These are phyloP conservation scores for Pseudogymnoascus sp. DNA, from an alignment of 2,329 filamentous ascomycete genomes.

Conservation along the genomic window DNA sequence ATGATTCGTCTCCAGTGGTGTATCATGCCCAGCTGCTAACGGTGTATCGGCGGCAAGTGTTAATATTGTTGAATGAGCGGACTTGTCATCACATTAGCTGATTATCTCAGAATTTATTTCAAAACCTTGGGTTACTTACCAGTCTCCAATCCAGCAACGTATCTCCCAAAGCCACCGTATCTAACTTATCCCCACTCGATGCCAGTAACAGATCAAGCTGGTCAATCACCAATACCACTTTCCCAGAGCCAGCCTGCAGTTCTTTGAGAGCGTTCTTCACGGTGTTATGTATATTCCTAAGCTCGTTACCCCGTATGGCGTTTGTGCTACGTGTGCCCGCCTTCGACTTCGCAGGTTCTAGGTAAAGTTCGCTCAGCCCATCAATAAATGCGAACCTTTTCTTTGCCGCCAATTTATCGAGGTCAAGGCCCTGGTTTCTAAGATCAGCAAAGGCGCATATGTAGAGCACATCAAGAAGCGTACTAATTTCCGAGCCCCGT, in stretches of 20 bases:
- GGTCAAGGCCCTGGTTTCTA: slow-evolving; percentile 56
- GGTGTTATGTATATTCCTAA: slow-evolving; percentile 16
- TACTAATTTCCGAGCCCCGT: slow-evolving; percentile 61
- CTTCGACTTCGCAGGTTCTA: slow-evolving; percentile 14
- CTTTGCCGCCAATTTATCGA: slow-evolving; percentile 50
- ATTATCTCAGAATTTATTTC: too few species aligned
- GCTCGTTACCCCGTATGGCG: slow-evolving; percentile 14
- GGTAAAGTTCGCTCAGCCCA: slow-evolving; percentile 37
- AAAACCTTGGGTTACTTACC: slow-evolving; percentile 39
- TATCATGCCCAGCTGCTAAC: slow-evolving; percentile 53
- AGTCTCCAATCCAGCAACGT: slow-evolving; percentile 54
- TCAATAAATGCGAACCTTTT: slow-evolving; percentile 68
- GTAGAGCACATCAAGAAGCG: slow-evolving; percentile 22
- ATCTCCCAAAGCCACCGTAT: slow-evolving; percentile 43
- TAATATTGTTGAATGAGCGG: slow-evolving; percentile 58
- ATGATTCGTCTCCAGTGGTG: slow-evolving; percentile 62
- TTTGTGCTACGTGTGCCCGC: slow-evolving; percentile 12
- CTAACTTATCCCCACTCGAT: slow-evolving; percentile 40
- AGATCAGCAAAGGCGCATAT: neutral
- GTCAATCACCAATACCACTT: slow-evolving; percentile 56
- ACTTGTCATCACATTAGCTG: slow-evolving; percentile 36
- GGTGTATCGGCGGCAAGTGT: slow-evolving; percentile 67
- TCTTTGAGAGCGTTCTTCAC: slow-evolving; percentile 18
- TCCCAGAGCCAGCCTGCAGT: slow-evolving; percentile 22
- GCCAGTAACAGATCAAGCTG: slow-evolving; percentile 60